Evolutionary conservation across 139 green algal species (phyloP).

Genomic region (Eudorina sp.): DNA sequence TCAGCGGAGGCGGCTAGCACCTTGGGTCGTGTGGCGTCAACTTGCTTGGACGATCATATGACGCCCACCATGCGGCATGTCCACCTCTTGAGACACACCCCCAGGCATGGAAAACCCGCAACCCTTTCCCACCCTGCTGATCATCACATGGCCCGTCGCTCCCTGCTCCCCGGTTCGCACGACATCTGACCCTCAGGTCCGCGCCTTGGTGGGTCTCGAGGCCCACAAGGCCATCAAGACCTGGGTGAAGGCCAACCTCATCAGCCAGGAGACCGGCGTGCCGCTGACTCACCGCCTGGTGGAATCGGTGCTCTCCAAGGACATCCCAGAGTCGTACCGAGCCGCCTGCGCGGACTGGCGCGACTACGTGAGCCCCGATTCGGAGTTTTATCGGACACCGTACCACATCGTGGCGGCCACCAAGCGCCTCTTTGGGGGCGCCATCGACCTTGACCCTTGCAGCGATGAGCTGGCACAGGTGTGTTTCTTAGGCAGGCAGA

Average conservation of each 20-base stretch:
- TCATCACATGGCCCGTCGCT: no score
- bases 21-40: no score
- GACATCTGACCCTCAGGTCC: conserved; percentile 15
- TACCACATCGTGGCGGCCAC: conserved; percentile 26
- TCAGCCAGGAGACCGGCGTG: conserved; percentile 38
- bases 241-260: conserved; percentile 46
- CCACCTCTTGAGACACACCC: no score
- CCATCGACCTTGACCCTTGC: conserved; percentile 46
- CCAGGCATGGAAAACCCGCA: no score
- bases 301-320: conserved; percentile 37
- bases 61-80: no score
- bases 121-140: no score
- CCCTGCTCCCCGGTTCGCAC: not conserved
- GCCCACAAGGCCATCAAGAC: conserved; percentile 38
- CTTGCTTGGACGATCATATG: no score
- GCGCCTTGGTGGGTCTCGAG: conserved; percentile 30
- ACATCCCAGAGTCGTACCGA: conserved; percentile 35
- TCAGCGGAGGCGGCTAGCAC: no score
- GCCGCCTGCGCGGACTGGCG: conserved; percentile 30
- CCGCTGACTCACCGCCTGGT: conserved; percentile 42
- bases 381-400: conserved; percentile 36
- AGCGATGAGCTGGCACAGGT: conserved; percentile 48
- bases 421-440: conserved; percentile 8
- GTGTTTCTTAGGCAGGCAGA: no score
- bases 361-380: conserved; percentile 27